Evolutionary conservation across 2,329 filamentous ascomycete species (phyloP).

Genomic region (Eutypa lata): DNA sequence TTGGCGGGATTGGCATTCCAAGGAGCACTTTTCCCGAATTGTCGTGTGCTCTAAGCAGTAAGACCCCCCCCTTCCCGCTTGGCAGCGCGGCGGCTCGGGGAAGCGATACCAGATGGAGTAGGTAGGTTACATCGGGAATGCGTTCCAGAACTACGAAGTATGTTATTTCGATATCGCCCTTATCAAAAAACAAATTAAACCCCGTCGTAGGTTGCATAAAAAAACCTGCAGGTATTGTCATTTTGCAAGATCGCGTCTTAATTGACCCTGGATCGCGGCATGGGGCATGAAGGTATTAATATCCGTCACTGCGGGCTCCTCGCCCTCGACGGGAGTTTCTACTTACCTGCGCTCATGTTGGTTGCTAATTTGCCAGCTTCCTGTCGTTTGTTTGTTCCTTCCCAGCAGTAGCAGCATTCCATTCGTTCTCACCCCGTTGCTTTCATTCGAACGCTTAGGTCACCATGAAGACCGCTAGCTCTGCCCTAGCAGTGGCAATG

Average conservation of each 20-base stretch:
- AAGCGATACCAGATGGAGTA: neutral
- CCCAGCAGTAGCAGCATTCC: neutral
- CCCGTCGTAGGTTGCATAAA: neutral
- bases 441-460: neutral
- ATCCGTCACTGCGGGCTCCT: neutral
- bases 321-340: neutral
- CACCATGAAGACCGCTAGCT: constrained; percentile 17
- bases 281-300: neutral
- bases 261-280: neutral
- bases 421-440: neutral
- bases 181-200: neutral
- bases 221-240: neutral
- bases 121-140: neutral
- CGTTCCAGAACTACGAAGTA: neutral
- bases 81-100: neutral
- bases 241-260: neutral
- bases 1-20: too few relatives aligned
- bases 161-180: neutral
- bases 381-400: neutral
- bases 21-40: too few relatives aligned
- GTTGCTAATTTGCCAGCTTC: neutral
- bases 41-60: too few relatives aligned
- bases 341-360: neutral
- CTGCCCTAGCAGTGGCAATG: constrained; percentile 13
- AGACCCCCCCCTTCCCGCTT: neutral